A percentile compares a stretch with the other conserved stretches of the same genome.
These are phyloP conservation scores for Ophiostoma novo-ulmi DNA, from an alignment of 2,329 filamentous ascomycete genomes.

Conservation along the genomic window DNA sequence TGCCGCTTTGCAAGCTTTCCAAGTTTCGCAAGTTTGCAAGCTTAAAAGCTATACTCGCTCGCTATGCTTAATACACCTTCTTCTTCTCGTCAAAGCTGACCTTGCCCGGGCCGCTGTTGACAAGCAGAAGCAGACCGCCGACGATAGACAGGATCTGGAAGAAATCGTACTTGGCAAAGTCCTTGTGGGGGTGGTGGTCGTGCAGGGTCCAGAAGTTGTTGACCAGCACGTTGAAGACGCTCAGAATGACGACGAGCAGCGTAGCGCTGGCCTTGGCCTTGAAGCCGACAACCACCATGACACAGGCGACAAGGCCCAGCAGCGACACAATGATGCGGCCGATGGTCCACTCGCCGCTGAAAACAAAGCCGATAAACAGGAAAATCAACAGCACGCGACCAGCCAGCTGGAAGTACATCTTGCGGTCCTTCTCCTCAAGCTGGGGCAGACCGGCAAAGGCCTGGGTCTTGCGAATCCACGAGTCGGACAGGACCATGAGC, in stretches of 20 bases:
- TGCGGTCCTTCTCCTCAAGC: conserved; percentile 97
- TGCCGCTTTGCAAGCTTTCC: too few species aligned
- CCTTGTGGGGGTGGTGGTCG: conserved; percentile 97
- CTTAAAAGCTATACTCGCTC: not conserved
- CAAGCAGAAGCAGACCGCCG: conserved; percentile 87
- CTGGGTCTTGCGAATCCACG: conserved; percentile 96
- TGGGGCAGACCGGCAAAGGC: conserved; percentile 89
- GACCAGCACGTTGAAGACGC: conserved; percentile 91
- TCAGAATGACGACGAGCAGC: conserved; percentile 88
- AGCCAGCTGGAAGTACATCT: conserved; percentile 99
- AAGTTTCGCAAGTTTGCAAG: not conserved
- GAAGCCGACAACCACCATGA: conserved; percentile 99
- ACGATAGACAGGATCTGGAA: conserved; percentile 99
- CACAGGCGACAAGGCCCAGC: conserved; percentile 81
- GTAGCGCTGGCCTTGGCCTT: conserved; percentile 99
- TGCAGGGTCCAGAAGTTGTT: conserved; percentile 99
- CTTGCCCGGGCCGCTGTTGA: conserved; percentile 97
- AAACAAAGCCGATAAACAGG: conserved; percentile 94
- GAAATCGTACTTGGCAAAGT: conserved; percentile 99
- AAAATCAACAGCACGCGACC: conserved; percentile 94
- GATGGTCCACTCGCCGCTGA: conserved; percentile 87
- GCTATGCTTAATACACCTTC: conserved; percentile 77
- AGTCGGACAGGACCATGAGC: conserved; percentile 96
- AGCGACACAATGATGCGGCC: conserved; percentile 80
- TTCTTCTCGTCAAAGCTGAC: conserved; percentile 99